Conservation (phyloP, 2,329 filamentous ascomycete genomes). For the Diplodia mutila region DNA sequence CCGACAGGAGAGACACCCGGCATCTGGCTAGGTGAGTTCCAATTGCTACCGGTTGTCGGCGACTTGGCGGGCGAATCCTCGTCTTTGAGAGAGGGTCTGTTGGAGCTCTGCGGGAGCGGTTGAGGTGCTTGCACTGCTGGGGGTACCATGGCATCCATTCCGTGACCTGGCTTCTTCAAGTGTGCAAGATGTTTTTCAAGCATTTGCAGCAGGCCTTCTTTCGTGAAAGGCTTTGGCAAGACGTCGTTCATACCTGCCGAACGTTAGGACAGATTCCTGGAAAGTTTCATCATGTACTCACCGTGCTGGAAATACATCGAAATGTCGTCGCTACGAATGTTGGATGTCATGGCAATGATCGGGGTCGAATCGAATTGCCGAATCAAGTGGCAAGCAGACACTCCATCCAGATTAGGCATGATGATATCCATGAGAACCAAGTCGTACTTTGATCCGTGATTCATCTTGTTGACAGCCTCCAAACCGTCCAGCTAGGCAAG, state of each 20-base stretch:
- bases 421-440: constrained; percentile 69
- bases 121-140: constrained; percentile 49
- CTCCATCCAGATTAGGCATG: constrained; percentile 94
- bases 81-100: constrained; percentile 62
- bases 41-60: constrained; percentile 62
- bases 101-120: constrained; percentile 43
- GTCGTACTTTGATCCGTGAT: constrained; percentile 66
- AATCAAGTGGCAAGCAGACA: constrained; percentile 92
- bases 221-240: constrained; percentile 93
- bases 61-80: constrained; percentile 67
- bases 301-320: constrained; percentile 97
- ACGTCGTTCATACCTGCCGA: constrained; percentile 94
- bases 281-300: constrained; percentile 51
- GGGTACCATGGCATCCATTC: constrained; percentile 54
- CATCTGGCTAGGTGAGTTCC: constrained; percentile 65
- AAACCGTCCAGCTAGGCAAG: constrained; percentile 73
- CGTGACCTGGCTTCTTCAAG: constrained; percentile 66
- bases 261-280: neutral
- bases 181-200: constrained; percentile 88
- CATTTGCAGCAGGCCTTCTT: constrained; percentile 75
- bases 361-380: constrained; percentile 83
- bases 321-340: constrained; percentile 94
- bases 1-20: constrained; percentile 61
- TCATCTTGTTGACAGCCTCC: constrained; percentile 87
- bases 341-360: constrained; percentile 98